Evolutionary conservation across 192 early-diverging fungal species (phyloP).

Genomic region (Backusella liffmaniae): DNA sequence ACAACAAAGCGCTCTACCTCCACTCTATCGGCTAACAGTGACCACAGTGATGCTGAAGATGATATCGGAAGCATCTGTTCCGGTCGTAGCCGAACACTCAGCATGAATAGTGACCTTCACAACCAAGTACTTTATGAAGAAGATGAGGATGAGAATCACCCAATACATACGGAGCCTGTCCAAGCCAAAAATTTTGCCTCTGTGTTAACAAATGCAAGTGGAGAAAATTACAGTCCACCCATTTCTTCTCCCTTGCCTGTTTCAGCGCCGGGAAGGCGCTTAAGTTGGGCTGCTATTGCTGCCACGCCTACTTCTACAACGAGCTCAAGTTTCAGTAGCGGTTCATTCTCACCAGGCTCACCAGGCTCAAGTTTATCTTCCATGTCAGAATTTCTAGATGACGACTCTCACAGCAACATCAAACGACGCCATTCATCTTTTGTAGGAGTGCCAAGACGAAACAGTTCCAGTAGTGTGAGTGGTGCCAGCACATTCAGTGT

Average conservation of each 20-base stretch:
- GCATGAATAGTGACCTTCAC: slow-evolving; percentile 12
- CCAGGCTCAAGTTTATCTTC: background rate
- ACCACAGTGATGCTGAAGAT: slow-evolving; percentile 12
- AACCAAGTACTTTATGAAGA: slow-evolving; percentile 25
- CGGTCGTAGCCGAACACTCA: slow-evolving; percentile 7
- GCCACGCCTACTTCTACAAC: slow-evolving; percentile 11
- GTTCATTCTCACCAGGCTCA: background rate
- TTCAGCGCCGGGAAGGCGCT: slow-evolving; percentile 16
- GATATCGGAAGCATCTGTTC: background rate
- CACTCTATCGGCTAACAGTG: background rate
- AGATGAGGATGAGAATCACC: slow-evolving; percentile 1
- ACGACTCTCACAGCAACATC: background rate
- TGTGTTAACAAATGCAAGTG: background rate
- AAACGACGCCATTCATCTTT: background rate
- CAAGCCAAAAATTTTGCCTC: background rate
- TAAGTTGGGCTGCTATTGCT: slow-evolving; percentile 34
- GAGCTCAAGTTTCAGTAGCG: background rate
- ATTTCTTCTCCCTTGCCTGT: slow-evolving; percentile 13
- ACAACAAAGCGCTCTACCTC: background rate
- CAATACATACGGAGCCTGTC: background rate
- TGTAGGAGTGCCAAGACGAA: slow-evolving; percentile 3
- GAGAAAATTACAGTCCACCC: background rate
- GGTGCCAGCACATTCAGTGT: background rate
- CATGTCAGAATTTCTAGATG: background rate
- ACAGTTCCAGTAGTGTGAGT: slow-evolving; percentile 3